These are phyloP conservation scores for Rhynchospora tenuis DNA, from an alignment of 176 grass and related monocot genomes.

Conservation along the genomic window DNA sequence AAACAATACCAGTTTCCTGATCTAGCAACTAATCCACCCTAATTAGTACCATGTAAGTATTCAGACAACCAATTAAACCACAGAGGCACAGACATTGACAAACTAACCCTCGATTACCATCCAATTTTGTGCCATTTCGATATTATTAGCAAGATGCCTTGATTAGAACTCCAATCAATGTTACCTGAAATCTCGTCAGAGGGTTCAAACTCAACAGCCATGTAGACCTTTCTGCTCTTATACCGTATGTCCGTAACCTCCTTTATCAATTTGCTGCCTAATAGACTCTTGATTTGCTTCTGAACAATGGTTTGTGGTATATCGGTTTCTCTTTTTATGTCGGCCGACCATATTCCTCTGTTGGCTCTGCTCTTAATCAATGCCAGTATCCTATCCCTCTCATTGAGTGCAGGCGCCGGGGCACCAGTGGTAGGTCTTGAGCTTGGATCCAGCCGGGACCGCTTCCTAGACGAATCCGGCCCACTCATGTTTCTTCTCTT, in stretches of 20 bases:
- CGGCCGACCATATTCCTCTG: neutral
- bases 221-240: conserved; percentile 8
- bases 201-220: conserved; percentile 8
- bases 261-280: neutral
- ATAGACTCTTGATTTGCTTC: neutral
- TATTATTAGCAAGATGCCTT: neutral
- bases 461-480: neutral
- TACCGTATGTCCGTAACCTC: neutral
- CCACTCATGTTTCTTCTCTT: conserved; percentile 9
- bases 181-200: conserved; percentile 19
- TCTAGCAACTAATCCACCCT: neutral
- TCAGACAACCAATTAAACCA: neutral
- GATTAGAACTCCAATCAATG: neutral
- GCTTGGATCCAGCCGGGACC: neutral
- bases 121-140: neutral
- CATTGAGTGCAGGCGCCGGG: neutral
- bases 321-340: conserved; percentile 1
- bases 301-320: conserved; percentile 6
- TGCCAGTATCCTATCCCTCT: conserved; percentile 11
- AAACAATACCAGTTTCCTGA: neutral
- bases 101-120: neutral
- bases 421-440: neutral
- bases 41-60: neutral
- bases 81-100: neutral
- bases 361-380: conserved; percentile 8